These are phyloP conservation scores for Rutstroemia sp. DNA, from an alignment of 2,329 filamentous ascomycete genomes.

Conservation along the genomic window DNA sequence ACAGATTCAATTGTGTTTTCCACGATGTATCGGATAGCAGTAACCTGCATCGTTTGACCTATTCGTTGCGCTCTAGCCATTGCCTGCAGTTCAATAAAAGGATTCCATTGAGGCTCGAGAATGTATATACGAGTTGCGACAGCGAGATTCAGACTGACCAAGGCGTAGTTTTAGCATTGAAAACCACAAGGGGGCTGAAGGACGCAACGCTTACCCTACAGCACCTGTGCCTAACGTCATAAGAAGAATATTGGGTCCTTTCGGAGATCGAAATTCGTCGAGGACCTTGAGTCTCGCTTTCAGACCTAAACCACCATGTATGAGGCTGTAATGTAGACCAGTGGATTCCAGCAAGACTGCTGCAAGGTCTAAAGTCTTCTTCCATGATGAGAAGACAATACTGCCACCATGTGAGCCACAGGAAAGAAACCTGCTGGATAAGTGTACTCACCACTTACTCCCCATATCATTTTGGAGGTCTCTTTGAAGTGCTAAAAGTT, in stretches of 20 bases:
- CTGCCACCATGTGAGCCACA: slow-evolving; percentile 2
- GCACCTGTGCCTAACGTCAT: slow-evolving; percentile 44
- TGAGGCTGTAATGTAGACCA: slow-evolving; percentile 30
- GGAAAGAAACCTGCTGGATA: slow-evolving; percentile 24
- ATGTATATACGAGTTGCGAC: slow-evolving; percentile 10
- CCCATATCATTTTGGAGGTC: slow-evolving; percentile 32
- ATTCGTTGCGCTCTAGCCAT: slow-evolving; percentile 8
- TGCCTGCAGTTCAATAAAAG: slow-evolving; percentile 9
- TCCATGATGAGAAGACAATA: slow-evolving; percentile 18
- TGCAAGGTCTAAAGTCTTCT: slow-evolving; percentile 12
- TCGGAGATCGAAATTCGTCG: slow-evolving; percentile 28
- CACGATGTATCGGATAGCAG: slow-evolving; percentile 10
- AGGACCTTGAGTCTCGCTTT: slow-evolving; percentile 20
- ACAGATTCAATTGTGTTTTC: slow-evolving; percentile 6
- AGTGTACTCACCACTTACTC: slow-evolving; percentile 17
- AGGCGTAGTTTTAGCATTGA: not conserved
- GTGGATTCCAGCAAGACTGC: slow-evolving; percentile 30
- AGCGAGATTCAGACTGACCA: slow-evolving; percentile 6
- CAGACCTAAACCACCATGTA: slow-evolving; percentile 33
- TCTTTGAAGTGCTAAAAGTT: slow-evolving; percentile 12
- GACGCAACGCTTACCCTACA: slow-evolving; percentile 34
- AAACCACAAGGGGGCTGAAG: not conserved
- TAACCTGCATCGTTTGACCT: slow-evolving; percentile 8
- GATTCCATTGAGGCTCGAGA: slow-evolving; percentile 13
- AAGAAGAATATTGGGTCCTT: slow-evolving; percentile 35